Conservation (phyloP, 1,284 basidiomycete species). For the Fomitopsis schrenkii region DNA sequence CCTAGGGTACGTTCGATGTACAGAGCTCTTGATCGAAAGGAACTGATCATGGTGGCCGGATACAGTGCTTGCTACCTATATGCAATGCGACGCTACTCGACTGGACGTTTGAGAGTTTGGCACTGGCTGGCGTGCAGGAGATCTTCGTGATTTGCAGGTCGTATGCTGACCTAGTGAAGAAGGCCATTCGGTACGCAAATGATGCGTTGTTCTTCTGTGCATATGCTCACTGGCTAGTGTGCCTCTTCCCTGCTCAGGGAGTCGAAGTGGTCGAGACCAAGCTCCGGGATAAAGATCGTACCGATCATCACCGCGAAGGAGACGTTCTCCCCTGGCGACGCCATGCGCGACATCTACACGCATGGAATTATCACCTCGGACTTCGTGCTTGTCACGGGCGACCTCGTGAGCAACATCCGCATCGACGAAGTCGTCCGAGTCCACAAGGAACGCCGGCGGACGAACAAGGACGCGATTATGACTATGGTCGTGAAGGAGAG, state of each 20-base stretch:
- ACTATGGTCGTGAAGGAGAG: slow-evolving; percentile 89
- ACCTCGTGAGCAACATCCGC: slow-evolving; percentile 91
- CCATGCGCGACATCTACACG: slow-evolving; percentile 94
- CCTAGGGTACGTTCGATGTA: slow-evolving; percentile 59
- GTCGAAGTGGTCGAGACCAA: slow-evolving; percentile 77
- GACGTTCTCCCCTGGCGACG: slow-evolving; percentile 91
- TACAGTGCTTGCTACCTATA: slow-evolving; percentile 87
- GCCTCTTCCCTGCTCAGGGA: slow-evolving; percentile 38
- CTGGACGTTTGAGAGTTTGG: slow-evolving; percentile 95
- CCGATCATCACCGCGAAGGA: slow-evolving; percentile 86
- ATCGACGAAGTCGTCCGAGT: slow-evolving; percentile 86
- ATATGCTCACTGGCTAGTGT: slow-evolving; percentile 6
- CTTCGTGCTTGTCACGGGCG: slow-evolving; percentile 92
- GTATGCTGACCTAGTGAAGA: slow-evolving; percentile 80
- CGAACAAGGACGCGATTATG: slow-evolving; percentile 94
- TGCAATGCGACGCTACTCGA: slow-evolving; percentile 92
- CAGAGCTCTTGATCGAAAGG: background rate
- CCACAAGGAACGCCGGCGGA: slow-evolving; percentile 85
- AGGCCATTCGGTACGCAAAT: slow-evolving; percentile 67
- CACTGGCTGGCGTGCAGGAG: slow-evolving; percentile 90
- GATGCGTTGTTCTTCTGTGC: background rate
- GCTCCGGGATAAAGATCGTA: slow-evolving; percentile 79
- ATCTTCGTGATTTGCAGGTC: slow-evolving; percentile 92
- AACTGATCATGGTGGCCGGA: background rate
- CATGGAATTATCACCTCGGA: slow-evolving; percentile 90